A percentile compares a stretch with the other conserved stretches of the same genome.
phyloP scores from a whole-genome alignment of 352 stramenopile species.

The Phytophthora macrochlamydospora region DNA sequence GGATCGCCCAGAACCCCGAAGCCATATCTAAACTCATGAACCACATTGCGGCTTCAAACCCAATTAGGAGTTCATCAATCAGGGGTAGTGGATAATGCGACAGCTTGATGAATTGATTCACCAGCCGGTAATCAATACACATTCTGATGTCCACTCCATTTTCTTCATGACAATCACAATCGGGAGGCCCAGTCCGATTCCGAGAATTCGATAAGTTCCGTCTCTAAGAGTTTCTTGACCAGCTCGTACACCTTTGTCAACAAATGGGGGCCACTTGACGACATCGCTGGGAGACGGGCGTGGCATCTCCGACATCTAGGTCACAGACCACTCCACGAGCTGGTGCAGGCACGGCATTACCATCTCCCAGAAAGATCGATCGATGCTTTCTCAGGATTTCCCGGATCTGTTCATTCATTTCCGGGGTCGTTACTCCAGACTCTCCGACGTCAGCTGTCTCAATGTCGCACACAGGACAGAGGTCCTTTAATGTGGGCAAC shows the following conservation, averaged over 20 bases:
- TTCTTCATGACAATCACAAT: constrained; percentile 10
- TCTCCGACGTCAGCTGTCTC: neutral
- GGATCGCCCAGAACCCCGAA: constrained; percentile 23
- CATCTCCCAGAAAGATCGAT: neutral
- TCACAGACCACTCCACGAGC: constrained; percentile 7
- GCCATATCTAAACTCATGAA: constrained; percentile 26
- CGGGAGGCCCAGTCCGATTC: neutral
- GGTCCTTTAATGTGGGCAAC: constrained; percentile 3
- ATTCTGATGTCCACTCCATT: constrained; percentile 3
- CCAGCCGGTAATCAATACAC: neutral
- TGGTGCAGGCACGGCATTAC: neutral
- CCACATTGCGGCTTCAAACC: constrained; percentile 22
- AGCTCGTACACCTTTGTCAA: constrained; percentile 3
- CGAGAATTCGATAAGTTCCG: neutral
- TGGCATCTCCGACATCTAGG: constrained; percentile 2
- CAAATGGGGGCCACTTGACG: neutral
- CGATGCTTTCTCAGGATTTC: neutral
- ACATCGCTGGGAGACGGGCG: neutral
- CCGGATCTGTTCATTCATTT: neutral
- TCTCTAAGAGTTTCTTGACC: constrained; percentile 3
- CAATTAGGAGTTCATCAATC: constrained; percentile 6
- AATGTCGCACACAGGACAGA: neutral
- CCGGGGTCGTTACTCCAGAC: neutral
- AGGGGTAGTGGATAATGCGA: neutral
- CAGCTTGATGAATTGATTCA: neutral